A percentile compares a stretch with the other conserved stretches of the same genome.
phyloP scores from a whole-genome alignment of 2,329 filamentous ascomycete genomes.

The Aspergillus caelatus region DNA sequence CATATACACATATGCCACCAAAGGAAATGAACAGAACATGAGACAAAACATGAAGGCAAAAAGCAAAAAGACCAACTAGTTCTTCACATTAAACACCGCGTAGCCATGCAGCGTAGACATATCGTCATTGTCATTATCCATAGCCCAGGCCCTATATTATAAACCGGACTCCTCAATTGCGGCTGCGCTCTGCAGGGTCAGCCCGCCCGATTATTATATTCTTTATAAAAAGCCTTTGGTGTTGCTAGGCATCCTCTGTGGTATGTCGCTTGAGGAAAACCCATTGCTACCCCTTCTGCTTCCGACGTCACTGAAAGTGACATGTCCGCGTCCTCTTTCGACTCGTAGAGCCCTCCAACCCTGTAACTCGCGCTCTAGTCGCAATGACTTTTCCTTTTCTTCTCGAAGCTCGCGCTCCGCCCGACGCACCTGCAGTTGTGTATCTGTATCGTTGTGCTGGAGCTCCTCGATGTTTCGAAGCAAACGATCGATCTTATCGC shows the following conservation, averaged over 20 bases:
- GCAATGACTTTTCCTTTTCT: slow-evolving; percentile 77
- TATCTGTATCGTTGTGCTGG: slow-evolving; percentile 80
- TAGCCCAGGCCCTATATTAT: slow-evolving; percentile 19
- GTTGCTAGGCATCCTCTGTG: slow-evolving; percentile 69
- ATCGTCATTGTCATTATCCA: slow-evolving; percentile 21
- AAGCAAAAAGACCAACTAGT: background rate
- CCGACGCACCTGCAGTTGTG: slow-evolving; percentile 78
- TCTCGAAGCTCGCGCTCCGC: slow-evolving; percentile 89
- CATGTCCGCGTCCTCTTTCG: slow-evolving; percentile 54
- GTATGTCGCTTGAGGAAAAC: slow-evolving; percentile 54
- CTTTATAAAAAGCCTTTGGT: slow-evolving; percentile 75
- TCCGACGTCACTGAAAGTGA: slow-evolving; percentile 42
- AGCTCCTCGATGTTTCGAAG: slow-evolving; percentile 92
- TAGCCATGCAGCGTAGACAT: slow-evolving; percentile 11
- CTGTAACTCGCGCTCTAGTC: slow-evolving; percentile 86
- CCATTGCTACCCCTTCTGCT: slow-evolving; percentile 44
- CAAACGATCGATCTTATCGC: slow-evolving; percentile 88
- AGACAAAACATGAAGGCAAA: background rate
- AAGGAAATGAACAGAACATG: background rate
- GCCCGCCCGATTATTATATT: slow-evolving; percentile 19
- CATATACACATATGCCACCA: slow-evolving; percentile 5
- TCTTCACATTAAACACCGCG: slow-evolving; percentile 2
- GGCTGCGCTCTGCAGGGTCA: slow-evolving; percentile 19
- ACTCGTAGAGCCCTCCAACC: slow-evolving; percentile 73
- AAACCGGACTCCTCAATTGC: background rate